phyloP scores from a whole-genome alignment of 179 eudicot genomes.

The Dionaea muscipula region DNA sequence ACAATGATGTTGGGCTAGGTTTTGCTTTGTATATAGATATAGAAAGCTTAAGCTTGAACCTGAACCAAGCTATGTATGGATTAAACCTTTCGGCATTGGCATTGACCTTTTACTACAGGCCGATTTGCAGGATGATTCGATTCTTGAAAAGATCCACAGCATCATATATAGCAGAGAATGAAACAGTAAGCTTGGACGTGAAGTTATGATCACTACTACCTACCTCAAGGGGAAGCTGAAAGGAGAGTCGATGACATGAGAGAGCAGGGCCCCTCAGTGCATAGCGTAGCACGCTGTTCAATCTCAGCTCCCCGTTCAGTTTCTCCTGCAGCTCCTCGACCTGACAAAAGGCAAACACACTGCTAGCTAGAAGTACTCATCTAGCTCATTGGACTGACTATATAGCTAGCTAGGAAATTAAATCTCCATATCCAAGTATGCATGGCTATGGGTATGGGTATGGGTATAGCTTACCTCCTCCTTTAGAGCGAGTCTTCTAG shows the following conservation, averaged over 20 bases:
- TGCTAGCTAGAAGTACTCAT: neutral
- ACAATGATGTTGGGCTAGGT: too few relatives aligned
- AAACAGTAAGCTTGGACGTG: too few relatives aligned
- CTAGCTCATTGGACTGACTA: neutral
- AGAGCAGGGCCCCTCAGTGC: constrained; percentile 52
- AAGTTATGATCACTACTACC: neutral
- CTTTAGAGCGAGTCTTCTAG: constrained; percentile 34
- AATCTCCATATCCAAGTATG: neutral
- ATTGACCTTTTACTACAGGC: too few relatives aligned
- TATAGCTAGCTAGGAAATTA: neutral
- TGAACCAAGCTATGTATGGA: neutral
- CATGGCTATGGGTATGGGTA: neutral
- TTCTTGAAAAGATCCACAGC: too few relatives aligned
- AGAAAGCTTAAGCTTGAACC: neutral
- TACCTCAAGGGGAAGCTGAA: constrained; percentile 55
- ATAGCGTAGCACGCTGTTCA: constrained; percentile 40
- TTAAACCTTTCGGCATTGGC: neutral
- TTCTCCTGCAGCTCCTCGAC: constrained; percentile 60
- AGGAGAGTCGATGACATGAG: constrained; percentile 43
- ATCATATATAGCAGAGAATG: too few relatives aligned
- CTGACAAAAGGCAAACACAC: constrained; percentile 20
- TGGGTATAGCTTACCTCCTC: constrained; percentile 34
- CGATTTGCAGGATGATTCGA: neutral
- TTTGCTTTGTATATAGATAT: too few relatives aligned
- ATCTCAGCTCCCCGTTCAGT: constrained; percentile 46